phyloP scores from a whole-genome alignment of 1,139 yeast species.

The Pneumocystis carinii region DNA sequence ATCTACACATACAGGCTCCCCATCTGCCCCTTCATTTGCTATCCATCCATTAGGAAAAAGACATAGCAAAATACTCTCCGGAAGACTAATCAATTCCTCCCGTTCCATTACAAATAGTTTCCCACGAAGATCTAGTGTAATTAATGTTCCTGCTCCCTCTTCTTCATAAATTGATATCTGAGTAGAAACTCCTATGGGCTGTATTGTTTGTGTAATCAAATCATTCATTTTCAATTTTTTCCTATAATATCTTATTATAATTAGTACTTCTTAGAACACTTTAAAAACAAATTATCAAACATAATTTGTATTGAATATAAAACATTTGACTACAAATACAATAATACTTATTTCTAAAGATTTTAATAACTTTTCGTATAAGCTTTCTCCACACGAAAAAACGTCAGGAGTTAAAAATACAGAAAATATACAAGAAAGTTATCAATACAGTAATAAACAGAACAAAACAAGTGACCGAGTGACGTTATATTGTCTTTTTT shows the following conservation, averaged over 20 bases:
- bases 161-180: not conserved
- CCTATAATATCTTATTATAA: too few species aligned
- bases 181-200: not conserved
- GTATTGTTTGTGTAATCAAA: not conserved
- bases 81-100: conserved; percentile 78
- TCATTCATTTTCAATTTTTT: not conserved
- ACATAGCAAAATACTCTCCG: conserved; percentile 77
- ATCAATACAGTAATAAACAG: too few species aligned
- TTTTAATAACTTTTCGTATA: too few species aligned
- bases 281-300: too few species aligned
- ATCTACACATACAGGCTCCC: conserved; percentile 54
- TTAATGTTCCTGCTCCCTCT: conserved; percentile 19
- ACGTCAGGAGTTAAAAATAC: not conserved
- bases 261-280: too few species aligned
- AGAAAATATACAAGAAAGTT: not conserved
- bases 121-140: conserved; percentile 54
- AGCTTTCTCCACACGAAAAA: too few species aligned
- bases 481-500: not conserved
- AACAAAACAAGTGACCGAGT: not conserved
- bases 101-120: conserved; percentile 53
- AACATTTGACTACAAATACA: too few species aligned
- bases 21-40: conserved; percentile 31
- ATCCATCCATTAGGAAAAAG: conserved; percentile 80
- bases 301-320: too few species aligned
- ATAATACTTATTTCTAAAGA: too few species aligned